Base-by-base conservation (phyloP, 2,329 filamentous ascomycete species). In the Penicillium sp. region DNA sequence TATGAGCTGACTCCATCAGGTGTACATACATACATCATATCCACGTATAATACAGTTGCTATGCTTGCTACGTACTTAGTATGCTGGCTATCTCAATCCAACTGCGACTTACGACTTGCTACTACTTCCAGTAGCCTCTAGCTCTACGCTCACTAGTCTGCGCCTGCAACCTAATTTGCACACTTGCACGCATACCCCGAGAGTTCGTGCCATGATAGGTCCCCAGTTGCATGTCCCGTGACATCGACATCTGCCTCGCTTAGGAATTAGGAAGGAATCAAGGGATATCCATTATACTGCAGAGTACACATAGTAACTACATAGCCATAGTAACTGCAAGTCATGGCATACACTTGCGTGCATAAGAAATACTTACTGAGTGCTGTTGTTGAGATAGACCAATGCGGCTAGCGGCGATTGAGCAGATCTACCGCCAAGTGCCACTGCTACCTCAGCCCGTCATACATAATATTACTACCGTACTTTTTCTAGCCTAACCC, bases 361-460 rank as follows among this genome's bases (percentile, higher is more conserved):
- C n/a, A n/a, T n/a, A n/a, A n/a, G n/a, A n/a, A n/a, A n/a, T n/a
- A n/a, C n/a, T n/a, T n/a, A n/a, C n/a, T n/a, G n/a, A n/a, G n/a
- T n/a, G n/a, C n/a, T n/a, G n/a, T n/a, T n/a, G n/a, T n/a, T n/a
- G n/a, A n/a, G n/a, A 35, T 9, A 5, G n/a, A 35, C 33, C 12
- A 35, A 46, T 18, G 23, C 46, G 46, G 46, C 23, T 47, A 47
- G 46, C n/a, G 14, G 23, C 46, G 46, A 28, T n/a, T 30, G 23
- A 47, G 16, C 46, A 47, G 46, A 43, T 43, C 40, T 20, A 20
- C 18, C 3, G 9, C 47, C 30, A 21, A 20, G 16, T 21, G 52
- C 45, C 52, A 43, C 20, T 57, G 55, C 55, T 57, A 57, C 55
- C 55, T 57, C 48, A 57, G 40, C 55, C 35, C 49, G 55, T 57